Conservation (phyloP, 139 green algal species). For the Picochlorum costavermella region DNA sequence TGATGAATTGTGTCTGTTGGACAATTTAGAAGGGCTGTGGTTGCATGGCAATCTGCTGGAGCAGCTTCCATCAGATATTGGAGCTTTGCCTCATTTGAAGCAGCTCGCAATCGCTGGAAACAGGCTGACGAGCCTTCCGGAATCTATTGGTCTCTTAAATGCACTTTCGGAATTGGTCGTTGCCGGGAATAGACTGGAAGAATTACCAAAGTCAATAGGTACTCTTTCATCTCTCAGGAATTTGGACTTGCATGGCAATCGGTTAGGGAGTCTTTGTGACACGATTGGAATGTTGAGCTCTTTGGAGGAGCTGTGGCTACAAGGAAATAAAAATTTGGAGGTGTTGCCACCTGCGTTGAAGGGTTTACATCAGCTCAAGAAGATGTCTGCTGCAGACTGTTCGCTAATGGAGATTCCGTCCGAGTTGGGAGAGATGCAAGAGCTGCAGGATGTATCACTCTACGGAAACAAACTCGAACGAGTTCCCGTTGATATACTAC, state of each 20-base stretch:
- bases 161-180: slow-evolving; percentile 38
- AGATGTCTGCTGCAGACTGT: slow-evolving; percentile 46
- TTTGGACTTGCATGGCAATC: slow-evolving; percentile 49
- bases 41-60: slow-evolving; percentile 57
- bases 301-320: slow-evolving; percentile 47
- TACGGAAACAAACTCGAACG: slow-evolving; percentile 35
- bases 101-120: slow-evolving; percentile 54
- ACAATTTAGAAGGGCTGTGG: slow-evolving; percentile 50
- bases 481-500: slow-evolving; percentile 19
- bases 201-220: slow-evolving; percentile 39
- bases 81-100: slow-evolving; percentile 32
- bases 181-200: slow-evolving; percentile 48
- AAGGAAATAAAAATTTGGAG: slow-evolving; percentile 49
- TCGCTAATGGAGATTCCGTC: slow-evolving; percentile 20
- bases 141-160: slow-evolving; percentile 24
- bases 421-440: not conserved
- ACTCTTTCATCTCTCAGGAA: slow-evolving; percentile 34
- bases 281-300: slow-evolving; percentile 20
- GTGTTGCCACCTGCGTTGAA: slow-evolving; percentile 32
- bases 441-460: slow-evolving; percentile 23
- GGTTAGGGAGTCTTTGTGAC: slow-evolving; percentile 32
- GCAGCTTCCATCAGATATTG: slow-evolving; percentile 46
- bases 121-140: slow-evolving; percentile 28
- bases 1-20: slow-evolving; percentile 32
- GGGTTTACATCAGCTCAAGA: slow-evolving; percentile 23